These are phyloP conservation scores for Plasmopara viticola DNA, from an alignment of 352 stramenopile genomes.

Conservation along the genomic window DNA sequence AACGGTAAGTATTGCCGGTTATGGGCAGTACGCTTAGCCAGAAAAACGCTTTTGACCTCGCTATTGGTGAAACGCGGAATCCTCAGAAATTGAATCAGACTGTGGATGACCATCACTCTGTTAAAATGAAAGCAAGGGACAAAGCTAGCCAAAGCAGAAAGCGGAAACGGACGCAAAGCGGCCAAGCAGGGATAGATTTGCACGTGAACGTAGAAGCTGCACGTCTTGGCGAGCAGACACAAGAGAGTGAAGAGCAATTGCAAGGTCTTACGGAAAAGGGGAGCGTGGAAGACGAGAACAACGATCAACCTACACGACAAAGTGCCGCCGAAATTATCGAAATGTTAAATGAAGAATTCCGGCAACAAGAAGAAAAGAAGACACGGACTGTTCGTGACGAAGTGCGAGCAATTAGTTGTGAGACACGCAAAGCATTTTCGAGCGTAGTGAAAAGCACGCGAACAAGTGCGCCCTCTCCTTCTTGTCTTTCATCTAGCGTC, in stretches of 20 bases:
- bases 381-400: constrained; percentile 1
- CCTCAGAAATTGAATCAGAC: constrained; percentile 5
- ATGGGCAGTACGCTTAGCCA: constrained; percentile 21
- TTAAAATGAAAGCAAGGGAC: constrained; percentile 7
- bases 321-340: not conserved
- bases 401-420: not conserved
- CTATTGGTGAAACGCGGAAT: constrained; percentile 1
- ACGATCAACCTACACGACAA: not conserved
- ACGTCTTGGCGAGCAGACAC: not conserved
- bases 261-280: constrained; percentile 6
- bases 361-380: constrained; percentile 1
- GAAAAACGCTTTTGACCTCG: constrained; percentile 10
- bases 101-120: not conserved
- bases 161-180: constrained; percentile 7
- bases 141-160: constrained; percentile 8
- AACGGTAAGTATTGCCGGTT: constrained; percentile 5
- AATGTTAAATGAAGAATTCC: constrained; percentile 2
- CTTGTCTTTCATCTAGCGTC: not conserved
- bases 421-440: not conserved
- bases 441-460: not conserved
- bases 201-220: not conserved
- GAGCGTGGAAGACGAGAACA: constrained; percentile 8
- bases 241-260: constrained; percentile 6
- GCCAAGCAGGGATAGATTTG: constrained; percentile 1
- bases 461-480: not conserved